A percentile compares a stretch with the other conserved stretches of the same genome.
phyloP scores from a whole-genome alignment of 148 eudicot genomes.

The Oxyria digyna region DNA sequence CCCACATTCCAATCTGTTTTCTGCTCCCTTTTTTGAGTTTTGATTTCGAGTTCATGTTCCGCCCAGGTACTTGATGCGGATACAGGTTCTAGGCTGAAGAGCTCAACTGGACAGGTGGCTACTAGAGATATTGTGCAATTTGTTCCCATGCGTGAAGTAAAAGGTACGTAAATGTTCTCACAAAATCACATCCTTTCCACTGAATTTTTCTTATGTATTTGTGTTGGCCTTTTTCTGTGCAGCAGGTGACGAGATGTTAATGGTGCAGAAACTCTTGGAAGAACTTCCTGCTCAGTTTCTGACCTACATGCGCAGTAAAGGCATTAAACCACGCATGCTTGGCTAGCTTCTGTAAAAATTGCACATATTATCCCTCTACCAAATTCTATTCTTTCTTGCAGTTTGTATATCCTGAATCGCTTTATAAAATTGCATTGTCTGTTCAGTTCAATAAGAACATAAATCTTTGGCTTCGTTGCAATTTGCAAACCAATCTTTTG shows the following conservation, averaged over 20 bases:
- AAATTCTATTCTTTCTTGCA: neutral
- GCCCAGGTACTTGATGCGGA: conserved; percentile 88
- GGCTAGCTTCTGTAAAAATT: neutral
- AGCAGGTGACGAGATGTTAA: conserved; percentile 50
- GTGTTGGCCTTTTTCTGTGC: conserved; percentile 3
- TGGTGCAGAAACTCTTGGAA: conserved; percentile 58
- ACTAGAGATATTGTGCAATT: conserved; percentile 92
- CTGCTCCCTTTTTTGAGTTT: neutral
- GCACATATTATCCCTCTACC: neutral
- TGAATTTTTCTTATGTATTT: neutral
- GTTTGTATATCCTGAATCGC: neutral
- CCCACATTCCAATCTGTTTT: neutral
- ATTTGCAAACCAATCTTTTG: neutral
- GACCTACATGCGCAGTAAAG: conserved; percentile 57
- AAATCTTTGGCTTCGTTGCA: too few relatives aligned
- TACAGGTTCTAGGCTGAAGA: conserved; percentile 60
- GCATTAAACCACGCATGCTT: conserved; percentile 36
- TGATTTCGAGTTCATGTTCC: neutral
- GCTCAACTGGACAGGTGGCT: conserved; percentile 74
- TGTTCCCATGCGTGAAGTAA: conserved; percentile 81
- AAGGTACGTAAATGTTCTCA: conserved; percentile 28
- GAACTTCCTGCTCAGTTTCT: conserved; percentile 80
- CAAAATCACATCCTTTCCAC: too few relatives aligned
- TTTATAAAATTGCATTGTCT: neutral
- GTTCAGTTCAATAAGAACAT: too few relatives aligned